Conservation (phyloP, 1,284 basidiomycete genomes). For the Ceratobasidium sp. region DNA sequence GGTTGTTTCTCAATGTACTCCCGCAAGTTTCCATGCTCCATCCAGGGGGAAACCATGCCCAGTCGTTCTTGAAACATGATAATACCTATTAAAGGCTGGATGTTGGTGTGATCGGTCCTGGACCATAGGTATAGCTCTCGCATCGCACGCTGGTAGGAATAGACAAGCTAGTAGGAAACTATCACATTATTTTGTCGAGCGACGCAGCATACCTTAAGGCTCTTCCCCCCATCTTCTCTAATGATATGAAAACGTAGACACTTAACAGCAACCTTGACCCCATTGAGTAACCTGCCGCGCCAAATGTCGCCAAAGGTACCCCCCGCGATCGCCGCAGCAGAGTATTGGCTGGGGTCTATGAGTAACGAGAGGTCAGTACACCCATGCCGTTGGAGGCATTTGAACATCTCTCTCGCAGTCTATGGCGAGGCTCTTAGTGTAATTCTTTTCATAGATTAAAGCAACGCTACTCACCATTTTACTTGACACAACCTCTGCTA, state of each 20-base stretch:
- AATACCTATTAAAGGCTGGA: constrained; percentile 10
- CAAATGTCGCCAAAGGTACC: constrained; percentile 24
- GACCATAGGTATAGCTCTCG: constrained; percentile 26
- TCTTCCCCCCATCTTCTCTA: not conserved
- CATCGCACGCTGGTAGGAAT: constrained; percentile 18
- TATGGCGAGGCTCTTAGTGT: no score
- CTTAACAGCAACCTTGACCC: constrained; percentile 11
- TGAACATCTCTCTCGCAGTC: constrained; percentile 17
- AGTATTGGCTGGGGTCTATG: not conserved
- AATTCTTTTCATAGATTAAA: no score
- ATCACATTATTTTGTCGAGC: no score
- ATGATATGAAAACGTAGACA: not conserved
- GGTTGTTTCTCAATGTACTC: constrained; percentile 9
- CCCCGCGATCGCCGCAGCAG: not conserved
- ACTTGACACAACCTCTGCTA: constrained; percentile 1
- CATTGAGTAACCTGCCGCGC: constrained; percentile 1
- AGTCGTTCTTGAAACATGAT: constrained; percentile 29
- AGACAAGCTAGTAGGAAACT: no score
- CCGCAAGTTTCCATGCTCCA: constrained; percentile 9
- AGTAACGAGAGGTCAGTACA: constrained; percentile 14
- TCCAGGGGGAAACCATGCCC: constrained; percentile 26
- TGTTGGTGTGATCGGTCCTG: constrained; percentile 1
- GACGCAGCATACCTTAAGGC: constrained; percentile 6
- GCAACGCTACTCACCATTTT: not conserved
- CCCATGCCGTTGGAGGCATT: not conserved